phyloP scores from a whole-genome alignment of 139 green algal species.

The Yamagishiella unicocca region DNA sequence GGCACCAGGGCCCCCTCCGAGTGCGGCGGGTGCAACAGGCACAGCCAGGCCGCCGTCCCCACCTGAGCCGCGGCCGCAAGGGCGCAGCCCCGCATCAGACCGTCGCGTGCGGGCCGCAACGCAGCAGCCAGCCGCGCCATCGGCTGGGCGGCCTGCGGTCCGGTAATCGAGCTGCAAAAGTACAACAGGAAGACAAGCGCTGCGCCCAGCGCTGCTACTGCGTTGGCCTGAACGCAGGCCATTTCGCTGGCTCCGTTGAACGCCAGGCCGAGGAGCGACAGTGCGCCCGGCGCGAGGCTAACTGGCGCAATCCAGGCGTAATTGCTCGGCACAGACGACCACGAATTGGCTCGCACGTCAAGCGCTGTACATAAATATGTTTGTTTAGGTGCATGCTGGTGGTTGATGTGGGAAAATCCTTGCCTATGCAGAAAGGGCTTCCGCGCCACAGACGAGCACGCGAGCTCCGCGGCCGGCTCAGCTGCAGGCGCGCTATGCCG shows the following conservation, averaged over 20 bases:
- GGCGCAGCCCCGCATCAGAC: neutral
- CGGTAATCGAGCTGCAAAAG: neutral
- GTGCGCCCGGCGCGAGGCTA: neutral
- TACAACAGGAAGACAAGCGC: neutral
- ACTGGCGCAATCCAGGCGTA: neutral
- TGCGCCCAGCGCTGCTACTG: neutral
- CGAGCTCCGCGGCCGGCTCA: too few relatives aligned
- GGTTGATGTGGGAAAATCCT: too few relatives aligned
- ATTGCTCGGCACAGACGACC: too few relatives aligned
- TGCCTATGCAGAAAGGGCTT: too few relatives aligned
- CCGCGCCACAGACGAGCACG: too few relatives aligned
- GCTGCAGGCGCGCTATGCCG: too few relatives aligned
- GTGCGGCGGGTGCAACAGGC: neutral
- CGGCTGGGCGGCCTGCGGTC: neutral
- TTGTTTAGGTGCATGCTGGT: too few relatives aligned
- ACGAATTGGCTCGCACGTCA: too few relatives aligned
- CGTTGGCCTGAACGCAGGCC: neutral
- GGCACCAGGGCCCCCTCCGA: conserved; percentile 23
- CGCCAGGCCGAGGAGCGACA: neutral
- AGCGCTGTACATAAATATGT: too few relatives aligned
- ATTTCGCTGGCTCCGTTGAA: neutral
- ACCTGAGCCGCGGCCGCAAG: neutral
- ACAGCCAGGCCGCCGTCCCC: neutral
- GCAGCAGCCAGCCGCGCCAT: neutral
- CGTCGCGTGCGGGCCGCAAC: neutral